A percentile compares a stretch with the other conserved stretches of the same genome.
Conservation (phyloP, 768 basidiomycete species). For the Pleurotus citrinopileatus region DNA sequence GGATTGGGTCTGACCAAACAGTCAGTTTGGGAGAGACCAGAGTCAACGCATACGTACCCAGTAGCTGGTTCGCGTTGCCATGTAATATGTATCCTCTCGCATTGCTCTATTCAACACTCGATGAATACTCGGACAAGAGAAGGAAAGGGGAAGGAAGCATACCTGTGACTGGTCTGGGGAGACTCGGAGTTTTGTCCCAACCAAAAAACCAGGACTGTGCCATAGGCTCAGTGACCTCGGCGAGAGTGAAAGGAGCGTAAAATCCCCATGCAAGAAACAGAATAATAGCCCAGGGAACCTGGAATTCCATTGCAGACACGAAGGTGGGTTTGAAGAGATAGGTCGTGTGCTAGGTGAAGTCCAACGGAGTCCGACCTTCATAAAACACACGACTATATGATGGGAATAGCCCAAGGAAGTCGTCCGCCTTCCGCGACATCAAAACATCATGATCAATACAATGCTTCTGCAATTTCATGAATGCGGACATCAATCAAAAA, state of each 20-base stretch:
- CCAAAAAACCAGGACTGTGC: background rate
- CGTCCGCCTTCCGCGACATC: no score
- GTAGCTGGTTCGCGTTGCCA: constrained; percentile 38
- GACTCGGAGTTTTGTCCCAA: background rate
- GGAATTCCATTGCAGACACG: no score
- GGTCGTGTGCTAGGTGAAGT: no score
- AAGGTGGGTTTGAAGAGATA: no score
- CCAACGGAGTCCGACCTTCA: no score
- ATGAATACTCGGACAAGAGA: background rate
- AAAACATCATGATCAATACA: no score
- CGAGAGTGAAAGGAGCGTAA: no score
- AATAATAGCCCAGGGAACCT: background rate
- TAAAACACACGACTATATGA: no score
- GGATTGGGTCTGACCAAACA: constrained; percentile 46
- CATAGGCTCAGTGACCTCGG: background rate
- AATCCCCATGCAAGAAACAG: background rate
- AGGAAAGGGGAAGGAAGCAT: background rate
- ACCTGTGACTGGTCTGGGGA: background rate
- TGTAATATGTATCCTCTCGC: constrained; percentile 38
- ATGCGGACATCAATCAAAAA: no score
- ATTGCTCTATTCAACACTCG: constrained; percentile 33
- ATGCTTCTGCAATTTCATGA: no score
- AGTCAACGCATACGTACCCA: constrained; percentile 28
- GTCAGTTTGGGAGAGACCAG: background rate
- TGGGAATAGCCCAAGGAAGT: no score